Conservation (phyloP, 2,329 filamentous ascomycete genomes). For the Pseudogymnoascus sp. region DNA sequence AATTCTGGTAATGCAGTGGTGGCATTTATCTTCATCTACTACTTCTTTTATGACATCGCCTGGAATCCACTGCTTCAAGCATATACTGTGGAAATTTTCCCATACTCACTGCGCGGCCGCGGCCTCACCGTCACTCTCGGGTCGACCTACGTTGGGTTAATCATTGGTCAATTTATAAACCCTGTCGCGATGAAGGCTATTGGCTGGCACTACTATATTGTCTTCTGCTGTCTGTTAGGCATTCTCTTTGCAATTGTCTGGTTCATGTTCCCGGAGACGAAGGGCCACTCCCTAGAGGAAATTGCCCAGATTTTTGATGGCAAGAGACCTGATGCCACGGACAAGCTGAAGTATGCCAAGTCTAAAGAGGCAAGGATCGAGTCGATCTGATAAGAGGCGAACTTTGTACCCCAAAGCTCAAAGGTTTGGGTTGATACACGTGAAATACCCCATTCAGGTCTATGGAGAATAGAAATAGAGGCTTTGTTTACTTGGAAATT, state of each 20-base stretch:
- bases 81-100: conserved; percentile 38
- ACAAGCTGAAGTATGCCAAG: conserved; percentile 50
- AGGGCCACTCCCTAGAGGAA: conserved; percentile 30
- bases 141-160: conserved; percentile 12
- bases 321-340: conserved; percentile 48
- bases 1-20: conserved; percentile 40
- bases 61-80: conserved; percentile 32
- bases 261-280: conserved; percentile 36
- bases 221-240: conserved; percentile 34
- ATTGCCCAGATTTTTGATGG: conserved; percentile 30
- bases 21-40: conserved; percentile 43
- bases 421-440: too few species aligned
- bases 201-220: conserved; percentile 37
- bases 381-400: conserved; percentile 44
- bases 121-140: conserved; percentile 33
- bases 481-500: too few species aligned
- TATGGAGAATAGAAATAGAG: too few species aligned
- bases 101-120: conserved; percentile 33
- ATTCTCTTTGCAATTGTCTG: conserved; percentile 32
- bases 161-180: conserved; percentile 37
- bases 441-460: too few species aligned
- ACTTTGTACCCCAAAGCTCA: too few species aligned
- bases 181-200: conserved; percentile 36
- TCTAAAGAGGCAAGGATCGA: conserved; percentile 57
- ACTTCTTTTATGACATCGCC: conserved; percentile 38